Percentiles rank a stretch among this genome's conserved stretches.
Evolutionary conservation across 495 filamentous ascomycete genomes (phyloP).

Genomic region (Xylaria acuta): DNA sequence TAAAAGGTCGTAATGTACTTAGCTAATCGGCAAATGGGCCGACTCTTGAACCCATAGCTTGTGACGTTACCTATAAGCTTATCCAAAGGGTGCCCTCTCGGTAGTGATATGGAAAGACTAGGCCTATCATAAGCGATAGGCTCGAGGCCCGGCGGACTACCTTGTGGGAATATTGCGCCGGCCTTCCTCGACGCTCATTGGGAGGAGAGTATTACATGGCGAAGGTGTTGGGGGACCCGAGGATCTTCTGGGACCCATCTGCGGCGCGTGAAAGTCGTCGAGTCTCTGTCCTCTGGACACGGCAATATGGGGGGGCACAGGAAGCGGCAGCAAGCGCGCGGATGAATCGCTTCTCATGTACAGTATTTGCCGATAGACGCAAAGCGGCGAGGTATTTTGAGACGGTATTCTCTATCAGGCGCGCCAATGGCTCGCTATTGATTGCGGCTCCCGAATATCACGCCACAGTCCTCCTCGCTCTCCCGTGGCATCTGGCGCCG

Average conservation of each 20-base stretch:
- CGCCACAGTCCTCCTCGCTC: conserved; percentile 5
- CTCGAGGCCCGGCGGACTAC: not conserved
- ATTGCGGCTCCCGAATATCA: conserved; percentile 10
- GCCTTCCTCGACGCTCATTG: conserved; percentile 16
- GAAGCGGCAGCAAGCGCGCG: conserved; percentile 22
- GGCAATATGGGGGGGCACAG: conserved; percentile 11
- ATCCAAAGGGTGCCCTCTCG: conserved; percentile 24
- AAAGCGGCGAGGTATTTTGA: conserved; percentile 2
- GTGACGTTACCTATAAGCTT: conserved; percentile 23
- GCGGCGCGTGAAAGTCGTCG: conserved; percentile 8
- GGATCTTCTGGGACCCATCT: conserved; percentile 16
- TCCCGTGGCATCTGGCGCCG: conserved; percentile 2
- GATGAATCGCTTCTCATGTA: conserved; percentile 25
- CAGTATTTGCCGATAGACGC: conserved; percentile 27
- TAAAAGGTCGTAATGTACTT: conserved; percentile 14
- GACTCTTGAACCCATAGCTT: conserved; percentile 1
- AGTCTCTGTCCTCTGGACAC: not conserved
- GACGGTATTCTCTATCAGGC: not conserved
- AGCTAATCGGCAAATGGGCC: conserved; percentile 23
- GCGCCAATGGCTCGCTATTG: conserved; percentile 10
- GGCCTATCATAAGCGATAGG: conserved; percentile 23
- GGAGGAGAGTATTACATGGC: conserved; percentile 12
- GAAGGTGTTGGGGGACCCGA: conserved; percentile 3
- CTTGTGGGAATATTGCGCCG: conserved; percentile 12
- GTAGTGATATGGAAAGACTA: conserved; percentile 17